phyloP scores from a whole-genome alignment of 768 basidiomycete genomes.

The Boletus bicolor region DNA sequence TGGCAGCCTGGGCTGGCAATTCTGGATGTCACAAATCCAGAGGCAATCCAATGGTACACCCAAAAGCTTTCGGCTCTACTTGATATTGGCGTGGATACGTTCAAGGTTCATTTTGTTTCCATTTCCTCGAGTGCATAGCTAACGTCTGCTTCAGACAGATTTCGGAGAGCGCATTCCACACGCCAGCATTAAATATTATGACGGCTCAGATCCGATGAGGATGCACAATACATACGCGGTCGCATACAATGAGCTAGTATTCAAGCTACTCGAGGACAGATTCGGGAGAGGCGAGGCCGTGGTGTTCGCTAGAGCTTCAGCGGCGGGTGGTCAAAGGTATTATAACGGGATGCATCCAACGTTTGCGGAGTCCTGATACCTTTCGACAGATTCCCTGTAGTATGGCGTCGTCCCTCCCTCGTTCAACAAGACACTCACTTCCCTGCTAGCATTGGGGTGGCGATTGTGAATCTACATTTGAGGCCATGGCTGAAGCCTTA shows the following conservation, averaged over 20 bases:
- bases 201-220: slow-evolving; percentile 64
- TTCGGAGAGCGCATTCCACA: slow-evolving; percentile 79
- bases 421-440: neutral
- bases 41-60: slow-evolving; percentile 48
- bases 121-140: neutral
- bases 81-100: slow-evolving; percentile 45
- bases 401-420: neutral
- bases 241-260: slow-evolving; percentile 69
- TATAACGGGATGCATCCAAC: slow-evolving; percentile 16
- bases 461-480: slow-evolving; percentile 73
- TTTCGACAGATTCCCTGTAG: slow-evolving; percentile 16
- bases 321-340: slow-evolving; percentile 64
- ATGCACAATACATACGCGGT: slow-evolving; percentile 74
- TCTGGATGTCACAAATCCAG: slow-evolving; percentile 63
- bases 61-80: slow-evolving; percentile 41
- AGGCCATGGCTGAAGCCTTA: slow-evolving; percentile 75
- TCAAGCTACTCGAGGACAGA: slow-evolving; percentile 52
- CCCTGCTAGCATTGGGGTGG: slow-evolving; percentile 63
- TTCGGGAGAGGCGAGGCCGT: slow-evolving; percentile 66
- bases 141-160: slow-evolving; percentile 48
- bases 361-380: neutral
- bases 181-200: slow-evolving; percentile 55
- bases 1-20: slow-evolving; percentile 65
- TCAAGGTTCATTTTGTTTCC: slow-evolving; percentile 41
- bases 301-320: slow-evolving; percentile 64